Base-by-base conservation (phyloP, 2,329 filamentous ascomycete genomes). In the Blastomyces emzantsi region DNA sequence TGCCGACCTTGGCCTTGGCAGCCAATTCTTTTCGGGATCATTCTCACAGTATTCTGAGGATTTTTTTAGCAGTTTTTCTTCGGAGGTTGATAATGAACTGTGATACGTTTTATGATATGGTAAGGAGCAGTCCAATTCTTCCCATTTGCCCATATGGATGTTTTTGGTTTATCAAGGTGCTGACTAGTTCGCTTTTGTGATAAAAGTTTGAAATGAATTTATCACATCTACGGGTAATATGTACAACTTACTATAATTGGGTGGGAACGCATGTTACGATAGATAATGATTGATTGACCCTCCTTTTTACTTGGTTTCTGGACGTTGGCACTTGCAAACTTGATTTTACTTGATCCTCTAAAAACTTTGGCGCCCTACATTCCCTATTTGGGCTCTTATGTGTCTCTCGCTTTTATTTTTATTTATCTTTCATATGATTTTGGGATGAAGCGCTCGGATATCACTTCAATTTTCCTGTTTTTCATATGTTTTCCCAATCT, bases 41-140 rank as follows among this genome's bases (percentile, higher is more conserved):
- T 62, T 62, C 36, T 72, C 74, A 45, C 73, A 76, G 60, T 76
- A 76, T 57, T 69, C 75, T 54, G 69, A 74, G n/a, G 74, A 76
- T n/a, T 33, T 60, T 22, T 45, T 56, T 17, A 65, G 63, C 60
- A 65, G 59, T 33, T 64, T 65, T 61, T 57, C 49, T 49, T 58
- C 60, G 33, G 64, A 66, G 41, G 59, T 57, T 11, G 52, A 57
- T 57, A 62, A 47, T 33, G 58, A 60, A 22, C 17, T 60, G 43
- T 60, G 30, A 60, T 51, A 13, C 30, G 45, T 19, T 22, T 60
- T 49, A 33, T 39, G 39, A 33, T 49, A 36, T 60, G 58, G 58
- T 49, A 36, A 49, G 43, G 3, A 17, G 28, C 13, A 36, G 19
- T 9, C 11, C 33, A 25, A 36, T 22, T 36, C 9, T 8, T 17